These are phyloP conservation scores for Pulveroboletus ravenelii DNA, from an alignment of 768 basidiomycete species.

Conservation along the genomic window DNA sequence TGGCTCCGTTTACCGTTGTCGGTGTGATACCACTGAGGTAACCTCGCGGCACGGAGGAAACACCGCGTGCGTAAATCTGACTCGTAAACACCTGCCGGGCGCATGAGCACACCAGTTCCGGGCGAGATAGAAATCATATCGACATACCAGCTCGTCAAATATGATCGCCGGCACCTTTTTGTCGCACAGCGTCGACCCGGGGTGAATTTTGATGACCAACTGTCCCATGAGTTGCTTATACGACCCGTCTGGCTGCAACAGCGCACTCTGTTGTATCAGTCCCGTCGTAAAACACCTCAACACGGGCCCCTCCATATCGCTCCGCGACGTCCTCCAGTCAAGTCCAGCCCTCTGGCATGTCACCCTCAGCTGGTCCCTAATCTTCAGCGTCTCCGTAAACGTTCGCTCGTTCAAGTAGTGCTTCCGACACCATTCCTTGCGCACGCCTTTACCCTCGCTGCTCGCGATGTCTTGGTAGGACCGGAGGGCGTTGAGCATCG, in stretches of 20 bases:
- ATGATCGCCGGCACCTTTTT: conserved; percentile 85
- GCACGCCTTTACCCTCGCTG: conserved; percentile 41
- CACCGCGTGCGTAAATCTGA: conserved; percentile 87
- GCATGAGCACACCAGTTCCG: background rate
- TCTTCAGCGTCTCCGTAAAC: conserved; percentile 71
- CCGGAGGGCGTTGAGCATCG: conserved; percentile 77
- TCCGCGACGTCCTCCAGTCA: conserved; percentile 54
- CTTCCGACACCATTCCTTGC: conserved; percentile 76
- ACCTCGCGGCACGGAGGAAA: conserved; percentile 70
- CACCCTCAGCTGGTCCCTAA: conserved; percentile 70
- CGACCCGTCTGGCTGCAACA: conserved; percentile 77
- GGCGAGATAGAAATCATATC: background rate
- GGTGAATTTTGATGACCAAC: conserved; percentile 86
- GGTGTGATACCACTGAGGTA: conserved; percentile 34
- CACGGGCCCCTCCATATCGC: conserved; percentile 64
- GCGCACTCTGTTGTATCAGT: conserved; percentile 76
- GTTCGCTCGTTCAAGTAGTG: conserved; percentile 83
- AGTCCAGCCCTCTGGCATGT: conserved; percentile 58
- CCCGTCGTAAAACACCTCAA: conserved; percentile 72
- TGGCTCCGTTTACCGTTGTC: conserved; percentile 6
- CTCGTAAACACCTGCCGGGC: conserved; percentile 66
- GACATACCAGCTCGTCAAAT: conserved; percentile 86
- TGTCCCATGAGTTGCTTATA: conserved; percentile 82
- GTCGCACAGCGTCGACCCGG: conserved; percentile 74
- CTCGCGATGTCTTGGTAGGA: conserved; percentile 70